Evolutionary conservation across 1,139 yeast genomes (phyloP).

Genomic region (Yamadazyma triangularis): DNA sequence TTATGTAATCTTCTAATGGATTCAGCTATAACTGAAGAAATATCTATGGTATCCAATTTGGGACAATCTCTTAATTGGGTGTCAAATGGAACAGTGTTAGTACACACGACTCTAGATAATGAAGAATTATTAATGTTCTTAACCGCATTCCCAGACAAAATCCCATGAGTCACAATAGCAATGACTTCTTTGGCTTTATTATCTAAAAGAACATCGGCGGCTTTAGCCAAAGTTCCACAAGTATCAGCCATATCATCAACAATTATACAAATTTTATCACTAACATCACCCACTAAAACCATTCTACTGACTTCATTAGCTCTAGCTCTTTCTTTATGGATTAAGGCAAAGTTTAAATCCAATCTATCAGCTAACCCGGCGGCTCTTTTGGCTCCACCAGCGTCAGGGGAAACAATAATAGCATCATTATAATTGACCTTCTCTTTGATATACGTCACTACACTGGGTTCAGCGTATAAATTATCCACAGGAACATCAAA

Average conservation of each 20-base stretch:
- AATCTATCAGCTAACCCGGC: constrained; percentile 75
- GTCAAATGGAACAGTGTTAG: constrained; percentile 70
- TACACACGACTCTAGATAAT: constrained; percentile 61
- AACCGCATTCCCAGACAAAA: constrained; percentile 68
- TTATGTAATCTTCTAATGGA: constrained; percentile 78
- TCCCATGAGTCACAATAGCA: constrained; percentile 78
- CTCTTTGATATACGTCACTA: constrained; percentile 61
- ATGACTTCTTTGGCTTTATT: constrained; percentile 71
- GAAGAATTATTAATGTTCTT: constrained; percentile 55
- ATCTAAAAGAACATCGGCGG: constrained; percentile 58
- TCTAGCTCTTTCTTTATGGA: constrained; percentile 76
- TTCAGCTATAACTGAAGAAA: constrained; percentile 72
- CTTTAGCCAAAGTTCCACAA: constrained; percentile 76
- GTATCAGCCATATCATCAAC: constrained; percentile 87
- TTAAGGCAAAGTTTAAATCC: constrained; percentile 73
- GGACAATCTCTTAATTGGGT: constrained; percentile 46
- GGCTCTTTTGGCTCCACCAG: constrained; percentile 83
- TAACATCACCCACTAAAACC: constrained; percentile 78
- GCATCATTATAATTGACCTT: constrained; percentile 43
- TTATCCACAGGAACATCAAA: constrained; percentile 80
- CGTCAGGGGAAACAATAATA: constrained; percentile 76
- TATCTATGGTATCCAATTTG: constrained; percentile 63
- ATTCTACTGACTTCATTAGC: constrained; percentile 74
- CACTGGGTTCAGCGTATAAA: constrained; percentile 75
- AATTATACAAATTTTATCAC: constrained; percentile 62